Conservation (phyloP, 1,139 yeast genomes). For the Hyphopichia pseudoburtonii region DNA sequence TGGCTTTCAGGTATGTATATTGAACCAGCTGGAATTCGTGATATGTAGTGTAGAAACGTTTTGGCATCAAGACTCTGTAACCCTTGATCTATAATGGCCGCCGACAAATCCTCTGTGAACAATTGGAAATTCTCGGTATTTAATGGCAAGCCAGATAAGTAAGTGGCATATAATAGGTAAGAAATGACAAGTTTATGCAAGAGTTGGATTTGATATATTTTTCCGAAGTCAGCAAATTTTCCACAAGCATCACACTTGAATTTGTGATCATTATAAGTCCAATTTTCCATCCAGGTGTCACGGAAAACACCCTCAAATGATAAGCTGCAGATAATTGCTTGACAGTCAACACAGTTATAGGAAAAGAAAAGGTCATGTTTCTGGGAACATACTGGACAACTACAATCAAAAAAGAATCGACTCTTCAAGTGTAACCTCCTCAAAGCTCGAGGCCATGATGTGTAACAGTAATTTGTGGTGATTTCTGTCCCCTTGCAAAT, state of each 20-base stretch:
- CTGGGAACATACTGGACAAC: conserved; percentile 26
- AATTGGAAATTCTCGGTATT: too few species aligned
- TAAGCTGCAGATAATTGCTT: conserved; percentile 3
- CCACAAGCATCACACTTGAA: background rate
- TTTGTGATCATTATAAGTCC: background rate
- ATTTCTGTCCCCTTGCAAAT: conserved; percentile 25
- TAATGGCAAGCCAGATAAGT: too few species aligned
- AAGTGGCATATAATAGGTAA: background rate
- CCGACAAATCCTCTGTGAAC: too few species aligned
- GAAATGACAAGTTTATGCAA: background rate
- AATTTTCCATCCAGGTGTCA: background rate
- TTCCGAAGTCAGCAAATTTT: background rate
- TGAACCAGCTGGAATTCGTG: too few species aligned
- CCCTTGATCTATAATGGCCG: too few species aligned
- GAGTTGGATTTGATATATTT: too few species aligned
- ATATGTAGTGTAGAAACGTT: too few species aligned
- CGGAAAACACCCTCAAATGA: background rate
- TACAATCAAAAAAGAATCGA: conserved; percentile 32
- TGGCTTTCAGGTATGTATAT: background rate
- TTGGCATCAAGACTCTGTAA: too few species aligned
- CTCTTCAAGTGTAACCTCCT: conserved; percentile 17
- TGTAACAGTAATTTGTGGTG: conserved; percentile 27
- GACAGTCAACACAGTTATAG: conserved; percentile 19
- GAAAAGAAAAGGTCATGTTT: conserved; percentile 20
- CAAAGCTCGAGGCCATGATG: conserved; percentile 20